These are phyloP conservation scores for Pelargonium exstipulatum DNA, from an alignment of 441 rosid species.

Conservation along the genomic window DNA sequence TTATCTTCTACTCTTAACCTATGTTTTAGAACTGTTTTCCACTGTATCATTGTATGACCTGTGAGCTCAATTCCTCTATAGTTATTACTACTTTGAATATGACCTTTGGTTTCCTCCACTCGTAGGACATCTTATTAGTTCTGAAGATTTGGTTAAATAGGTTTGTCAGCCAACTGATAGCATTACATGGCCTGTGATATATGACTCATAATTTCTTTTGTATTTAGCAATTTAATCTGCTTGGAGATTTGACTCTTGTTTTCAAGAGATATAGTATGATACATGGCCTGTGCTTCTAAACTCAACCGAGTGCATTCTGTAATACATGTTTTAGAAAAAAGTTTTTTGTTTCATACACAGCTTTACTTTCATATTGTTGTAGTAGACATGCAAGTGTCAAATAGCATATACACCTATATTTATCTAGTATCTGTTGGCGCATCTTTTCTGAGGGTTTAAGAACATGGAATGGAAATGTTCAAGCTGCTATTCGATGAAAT, in stretches of 20 bases:
- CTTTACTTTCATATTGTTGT: conserved; percentile 1
- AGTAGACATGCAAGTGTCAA: neutral
- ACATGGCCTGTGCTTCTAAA: neutral
- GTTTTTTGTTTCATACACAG: neutral
- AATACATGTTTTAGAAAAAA: neutral
- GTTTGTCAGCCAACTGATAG: too few species aligned
- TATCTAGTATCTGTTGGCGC: neutral
- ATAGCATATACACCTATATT: neutral
- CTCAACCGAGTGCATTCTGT: neutral
- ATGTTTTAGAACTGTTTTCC: too few species aligned
- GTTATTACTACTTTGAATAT: too few species aligned
- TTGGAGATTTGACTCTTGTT: neutral
- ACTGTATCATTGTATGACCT: too few species aligned
- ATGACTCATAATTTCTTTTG: too few species aligned
- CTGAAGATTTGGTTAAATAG: too few species aligned
- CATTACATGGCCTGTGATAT: too few species aligned
- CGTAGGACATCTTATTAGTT: too few species aligned
- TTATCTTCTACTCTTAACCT: too few species aligned
- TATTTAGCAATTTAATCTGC: neutral
- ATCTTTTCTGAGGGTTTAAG: neutral
- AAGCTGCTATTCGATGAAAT: neutral
- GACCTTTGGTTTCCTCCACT: too few species aligned
- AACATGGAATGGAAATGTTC: neutral
- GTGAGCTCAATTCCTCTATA: too few species aligned
- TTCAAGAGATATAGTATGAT: neutral